phyloP scores from a whole-genome alignment of 805 yeast species.

The Metschnikowia dekortorum region DNA sequence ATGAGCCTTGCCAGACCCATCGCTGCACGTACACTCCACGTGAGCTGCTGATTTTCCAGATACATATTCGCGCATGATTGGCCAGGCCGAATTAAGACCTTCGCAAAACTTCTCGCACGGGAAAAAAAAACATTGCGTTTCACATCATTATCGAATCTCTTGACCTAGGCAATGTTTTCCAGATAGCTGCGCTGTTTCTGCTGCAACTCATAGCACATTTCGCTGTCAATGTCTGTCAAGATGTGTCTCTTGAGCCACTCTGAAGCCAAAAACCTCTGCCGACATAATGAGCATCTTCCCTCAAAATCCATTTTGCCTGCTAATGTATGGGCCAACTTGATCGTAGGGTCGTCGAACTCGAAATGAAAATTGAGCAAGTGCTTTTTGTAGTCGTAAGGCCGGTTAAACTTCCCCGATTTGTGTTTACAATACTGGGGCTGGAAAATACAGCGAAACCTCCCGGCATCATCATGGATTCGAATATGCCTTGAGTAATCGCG shows the following conservation, averaged over 20 bases:
- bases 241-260: constrained; percentile 58
- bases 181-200: constrained; percentile 4
- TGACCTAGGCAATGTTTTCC: background rate
- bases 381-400: constrained; percentile 45
- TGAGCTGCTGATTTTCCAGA: no score
- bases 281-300: constrained; percentile 46
- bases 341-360: constrained; percentile 38
- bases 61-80: no score
- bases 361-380: constrained; percentile 41
- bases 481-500: constrained; percentile 40
- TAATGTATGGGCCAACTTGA: constrained; percentile 35
- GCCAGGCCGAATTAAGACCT: no score
- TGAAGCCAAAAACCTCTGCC: constrained; percentile 42
- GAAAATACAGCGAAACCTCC: constrained; percentile 41
- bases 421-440: constrained; percentile 39
- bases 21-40: background rate
- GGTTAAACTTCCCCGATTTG: constrained; percentile 38
- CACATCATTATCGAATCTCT: background rate
- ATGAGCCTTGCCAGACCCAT: background rate
- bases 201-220: constrained; percentile 6
- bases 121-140: background rate
- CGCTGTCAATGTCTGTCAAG: constrained; percentile 18
- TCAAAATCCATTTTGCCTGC: constrained; percentile 37
- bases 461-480: constrained; percentile 41
- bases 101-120: background rate